Conservation (phyloP, 176 grass and related monocot genomes). For the Metroxylon sagu region DNA sequence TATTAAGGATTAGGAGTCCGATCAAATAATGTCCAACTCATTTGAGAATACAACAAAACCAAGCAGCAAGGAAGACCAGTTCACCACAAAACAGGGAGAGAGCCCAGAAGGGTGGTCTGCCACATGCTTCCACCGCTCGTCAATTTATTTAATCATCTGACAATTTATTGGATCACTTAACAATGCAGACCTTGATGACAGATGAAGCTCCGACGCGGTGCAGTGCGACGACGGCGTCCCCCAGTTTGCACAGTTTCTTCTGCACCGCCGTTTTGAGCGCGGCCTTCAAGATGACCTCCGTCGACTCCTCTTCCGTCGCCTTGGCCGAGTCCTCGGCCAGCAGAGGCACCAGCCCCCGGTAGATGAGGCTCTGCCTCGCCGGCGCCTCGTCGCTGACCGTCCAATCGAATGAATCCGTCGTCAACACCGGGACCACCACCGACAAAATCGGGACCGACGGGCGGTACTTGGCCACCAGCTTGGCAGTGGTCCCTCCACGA, state of each 20-base stretch:
- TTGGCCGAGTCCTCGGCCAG: conserved; percentile 5
- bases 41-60: no score
- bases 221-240: conserved; percentile 4
- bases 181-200: conserved; percentile 8
- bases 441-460: conserved; percentile 3
- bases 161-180: background rate
- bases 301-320: conserved; percentile 2
- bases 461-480: conserved; percentile 11
- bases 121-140: no score
- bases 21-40: no score
- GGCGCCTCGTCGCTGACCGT: background rate
- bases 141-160: no score
- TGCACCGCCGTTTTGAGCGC: background rate
- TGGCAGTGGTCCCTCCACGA: conserved; percentile 5
- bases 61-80: no score
- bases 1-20: no score
- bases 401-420: conserved; percentile 9
- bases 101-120: no score
- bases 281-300: conserved; percentile 1
- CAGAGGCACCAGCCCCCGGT: conserved; percentile 2
- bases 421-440: background rate
- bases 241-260: conserved; percentile 1
- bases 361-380: conserved; percentile 2
- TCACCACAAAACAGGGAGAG: no score
- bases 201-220: conserved; percentile 1